phyloP scores from a whole-genome alignment of 2,329 filamentous ascomycete species.

The Didymella segeticola region DNA sequence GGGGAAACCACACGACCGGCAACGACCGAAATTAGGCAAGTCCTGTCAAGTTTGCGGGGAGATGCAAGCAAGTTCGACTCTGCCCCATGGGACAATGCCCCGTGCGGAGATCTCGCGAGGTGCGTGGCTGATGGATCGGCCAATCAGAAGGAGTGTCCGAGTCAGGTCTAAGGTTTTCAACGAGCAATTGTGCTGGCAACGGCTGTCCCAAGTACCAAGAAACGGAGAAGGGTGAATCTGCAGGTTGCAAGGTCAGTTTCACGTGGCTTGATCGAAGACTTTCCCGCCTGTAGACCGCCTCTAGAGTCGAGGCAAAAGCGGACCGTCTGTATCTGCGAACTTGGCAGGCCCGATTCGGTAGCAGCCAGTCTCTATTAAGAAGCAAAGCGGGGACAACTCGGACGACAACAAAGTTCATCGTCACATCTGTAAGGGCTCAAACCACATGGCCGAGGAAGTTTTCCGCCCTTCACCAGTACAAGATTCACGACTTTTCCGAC shows the following conservation, averaged over 20 bases:
- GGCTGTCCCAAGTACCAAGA: neutral
- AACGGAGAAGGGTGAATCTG: neutral
- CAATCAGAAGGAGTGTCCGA: conserved; percentile 18
- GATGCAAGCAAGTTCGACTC: conserved; percentile 17
- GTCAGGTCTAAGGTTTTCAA: conserved; percentile 1
- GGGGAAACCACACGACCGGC: conserved; percentile 19
- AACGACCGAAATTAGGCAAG: conserved; percentile 21
- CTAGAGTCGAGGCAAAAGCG: conserved; percentile 13
- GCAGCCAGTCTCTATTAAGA: conserved; percentile 1
- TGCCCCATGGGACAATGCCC: conserved; percentile 15
- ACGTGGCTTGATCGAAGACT: conserved; percentile 16
- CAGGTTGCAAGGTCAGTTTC: conserved; percentile 1
- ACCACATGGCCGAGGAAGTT: conserved; percentile 21
- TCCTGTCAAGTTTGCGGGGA: conserved; percentile 28
- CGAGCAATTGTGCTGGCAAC: conserved; percentile 3
- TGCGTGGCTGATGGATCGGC: conserved; percentile 8
- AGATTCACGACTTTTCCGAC: conserved; percentile 16
- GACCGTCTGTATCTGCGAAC: neutral
- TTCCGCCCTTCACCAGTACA: conserved; percentile 23
- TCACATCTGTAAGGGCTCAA: conserved; percentile 5
- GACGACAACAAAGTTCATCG: conserved; percentile 10
- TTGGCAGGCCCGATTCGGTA: conserved; percentile 12
- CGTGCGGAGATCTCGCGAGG: conserved; percentile 29
- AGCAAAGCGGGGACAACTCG: conserved; percentile 10
- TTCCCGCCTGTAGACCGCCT: conserved; percentile 28